A percentile compares a stretch with the other conserved stretches of the same genome.
Conservation (phyloP, 345 rosid species). For the Barbarea vulgaris region DNA sequence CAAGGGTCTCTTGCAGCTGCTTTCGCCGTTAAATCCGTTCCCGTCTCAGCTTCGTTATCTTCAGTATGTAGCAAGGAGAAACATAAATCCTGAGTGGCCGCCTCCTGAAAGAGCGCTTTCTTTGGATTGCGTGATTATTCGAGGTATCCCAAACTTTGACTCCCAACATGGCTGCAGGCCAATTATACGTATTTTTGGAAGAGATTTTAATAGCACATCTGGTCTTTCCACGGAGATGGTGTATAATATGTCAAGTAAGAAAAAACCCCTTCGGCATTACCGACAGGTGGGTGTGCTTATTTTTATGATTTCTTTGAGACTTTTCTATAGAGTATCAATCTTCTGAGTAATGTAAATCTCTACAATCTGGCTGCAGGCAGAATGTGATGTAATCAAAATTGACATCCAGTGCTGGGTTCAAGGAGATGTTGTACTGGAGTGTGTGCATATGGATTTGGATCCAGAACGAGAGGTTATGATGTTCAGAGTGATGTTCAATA, state of each 20-base stretch:
- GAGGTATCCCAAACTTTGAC: conserved; percentile 90
- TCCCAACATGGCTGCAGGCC: conserved; percentile 93
- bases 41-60: conserved; percentile 98
- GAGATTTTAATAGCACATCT: conserved; percentile 57
- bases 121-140: conserved; percentile 85
- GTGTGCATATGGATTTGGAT: conserved; percentile 90
- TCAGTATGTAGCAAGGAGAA: conserved; percentile 91
- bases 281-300: conserved; percentile 58
- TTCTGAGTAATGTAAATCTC: conserved; percentile 20
- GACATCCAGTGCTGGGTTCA: conserved; percentile 95
- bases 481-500: conserved; percentile 96
- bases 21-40: conserved; percentile 91
- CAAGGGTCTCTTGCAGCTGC: conserved; percentile 83
- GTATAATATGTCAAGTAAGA: conserved; percentile 77
- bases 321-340: not conserved
- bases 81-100: conserved; percentile 91
- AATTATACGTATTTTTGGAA: conserved; percentile 87
- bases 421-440: conserved; percentile 98
- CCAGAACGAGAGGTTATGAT: conserved; percentile 96
- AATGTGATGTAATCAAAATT: conserved; percentile 94
- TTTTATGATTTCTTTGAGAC: not conserved
- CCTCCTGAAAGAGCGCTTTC: conserved; percentile 96
- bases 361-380: conserved; percentile 63
- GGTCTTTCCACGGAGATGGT: conserved; percentile 93
- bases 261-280: conserved; percentile 73